These are phyloP conservation scores for Fomes fomentarius DNA, from an alignment of 1,284 basidiomycete genomes.

Conservation along the genomic window DNA sequence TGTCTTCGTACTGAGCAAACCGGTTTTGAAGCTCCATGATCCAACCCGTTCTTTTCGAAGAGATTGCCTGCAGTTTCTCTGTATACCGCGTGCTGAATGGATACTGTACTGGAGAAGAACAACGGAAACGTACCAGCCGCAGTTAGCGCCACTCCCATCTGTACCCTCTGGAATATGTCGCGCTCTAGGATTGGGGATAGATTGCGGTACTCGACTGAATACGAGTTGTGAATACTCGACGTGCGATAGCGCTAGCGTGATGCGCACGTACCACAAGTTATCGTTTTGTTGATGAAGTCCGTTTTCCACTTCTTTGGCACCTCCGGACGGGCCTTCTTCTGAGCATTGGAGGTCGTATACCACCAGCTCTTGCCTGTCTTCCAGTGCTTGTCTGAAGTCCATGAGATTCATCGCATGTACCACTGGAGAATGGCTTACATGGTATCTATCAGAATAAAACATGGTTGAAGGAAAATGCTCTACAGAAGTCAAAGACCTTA, in stretches of 20 bases:
- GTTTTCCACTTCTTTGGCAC: slow-evolving; percentile 54
- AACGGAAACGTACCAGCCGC: slow-evolving; percentile 57
- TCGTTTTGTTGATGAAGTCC: slow-evolving; percentile 52
- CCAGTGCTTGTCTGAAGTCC: slow-evolving; percentile 48
- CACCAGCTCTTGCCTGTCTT: slow-evolving; percentile 60
- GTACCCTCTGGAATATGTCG: slow-evolving; percentile 80
- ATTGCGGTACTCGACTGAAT: slow-evolving; percentile 58
- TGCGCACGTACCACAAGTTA: slow-evolving; percentile 65
- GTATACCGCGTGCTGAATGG: slow-evolving; percentile 4
- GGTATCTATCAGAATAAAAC: too few species aligned
- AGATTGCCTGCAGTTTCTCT: slow-evolving; percentile 76
- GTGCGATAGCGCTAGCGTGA: background rate
- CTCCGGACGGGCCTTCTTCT: slow-evolving; percentile 45
- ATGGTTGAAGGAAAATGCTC: too few species aligned
- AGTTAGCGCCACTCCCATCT: slow-evolving; percentile 72
- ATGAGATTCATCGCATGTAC: background rate
- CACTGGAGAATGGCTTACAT: slow-evolving; percentile 31
- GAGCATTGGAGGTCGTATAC: slow-evolving; percentile 52
- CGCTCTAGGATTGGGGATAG: slow-evolving; percentile 55
- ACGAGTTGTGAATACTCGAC: background rate
- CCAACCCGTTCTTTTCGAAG: slow-evolving; percentile 61
- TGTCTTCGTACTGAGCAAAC: slow-evolving; percentile 53
- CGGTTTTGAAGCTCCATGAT: slow-evolving; percentile 55
- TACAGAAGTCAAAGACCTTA: too few species aligned
- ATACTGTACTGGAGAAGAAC: too few species aligned